Percentiles rank a stretch among this genome's conserved stretches.
Conservation (phyloP, 2,329 filamentous ascomycete species). For the Exophiala spinifera region DNA sequence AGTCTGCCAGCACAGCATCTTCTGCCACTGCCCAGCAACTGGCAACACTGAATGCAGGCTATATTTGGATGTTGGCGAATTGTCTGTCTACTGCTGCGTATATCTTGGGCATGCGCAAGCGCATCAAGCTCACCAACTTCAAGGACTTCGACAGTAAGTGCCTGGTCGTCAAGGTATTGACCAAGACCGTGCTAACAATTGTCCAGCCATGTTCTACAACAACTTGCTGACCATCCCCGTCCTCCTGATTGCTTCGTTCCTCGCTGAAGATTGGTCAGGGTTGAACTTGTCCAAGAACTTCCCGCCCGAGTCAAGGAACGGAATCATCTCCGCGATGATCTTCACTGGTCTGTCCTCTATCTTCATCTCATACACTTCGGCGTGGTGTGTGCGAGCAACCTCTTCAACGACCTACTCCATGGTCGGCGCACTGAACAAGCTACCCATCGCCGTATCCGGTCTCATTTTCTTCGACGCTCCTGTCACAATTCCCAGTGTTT, state of each 20-base stretch:
- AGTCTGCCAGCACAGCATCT: slow-evolving; percentile 53
- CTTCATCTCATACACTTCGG: slow-evolving; percentile 99
- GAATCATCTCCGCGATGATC: slow-evolving; percentile 81
- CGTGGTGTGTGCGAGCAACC: slow-evolving; percentile 97
- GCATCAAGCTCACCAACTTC: slow-evolving; percentile 99
- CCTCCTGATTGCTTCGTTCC: slow-evolving; percentile 73
- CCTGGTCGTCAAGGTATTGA: background rate
- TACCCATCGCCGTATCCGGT: slow-evolving; percentile 88
- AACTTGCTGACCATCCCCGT: slow-evolving; percentile 95
- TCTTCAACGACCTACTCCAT: slow-evolving; percentile 98
- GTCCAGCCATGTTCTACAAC: slow-evolving; percentile 97
- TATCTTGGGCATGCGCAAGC: slow-evolving; percentile 90
- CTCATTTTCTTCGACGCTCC: slow-evolving; percentile 94
- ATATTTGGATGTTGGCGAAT: slow-evolving; percentile 97
- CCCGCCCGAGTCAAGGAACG: slow-evolving; percentile 73
- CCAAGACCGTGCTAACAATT: slow-evolving; percentile 33
- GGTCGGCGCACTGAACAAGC: slow-evolving; percentile 97
- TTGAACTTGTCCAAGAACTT: slow-evolving; percentile 85
- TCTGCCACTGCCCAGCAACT: slow-evolving; percentile 65
- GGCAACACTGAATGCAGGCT: slow-evolving; percentile 88
- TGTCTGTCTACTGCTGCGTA: slow-evolving; percentile 92
- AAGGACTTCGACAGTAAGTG: slow-evolving; percentile 97
- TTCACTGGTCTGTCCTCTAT: slow-evolving; percentile 90
- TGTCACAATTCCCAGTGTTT: slow-evolving; percentile 85
- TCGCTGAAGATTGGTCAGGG: slow-evolving; percentile 89